phyloP scores from a whole-genome alignment of 2,329 filamentous ascomycete species.

The Colletotrichum incanum region DNA sequence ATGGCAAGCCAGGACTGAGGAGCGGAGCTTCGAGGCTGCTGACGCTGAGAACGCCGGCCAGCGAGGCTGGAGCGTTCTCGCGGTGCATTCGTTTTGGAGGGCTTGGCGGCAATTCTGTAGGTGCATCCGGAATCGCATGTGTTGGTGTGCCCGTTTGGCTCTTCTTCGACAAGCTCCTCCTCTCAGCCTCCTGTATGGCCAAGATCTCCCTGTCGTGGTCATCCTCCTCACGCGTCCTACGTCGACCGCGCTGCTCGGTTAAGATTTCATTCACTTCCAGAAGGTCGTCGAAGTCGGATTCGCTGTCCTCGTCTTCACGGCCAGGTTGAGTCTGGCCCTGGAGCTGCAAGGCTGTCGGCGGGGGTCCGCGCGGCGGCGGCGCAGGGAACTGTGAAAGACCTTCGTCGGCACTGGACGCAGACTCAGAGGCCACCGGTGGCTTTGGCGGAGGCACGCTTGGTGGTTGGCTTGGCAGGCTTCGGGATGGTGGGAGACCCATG shows the following conservation, averaged over 20 bases:
- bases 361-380: constrained; percentile 82
- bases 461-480: constrained; percentile 68
- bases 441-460: constrained; percentile 69
- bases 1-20: constrained; percentile 73
- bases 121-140: constrained; percentile 53
- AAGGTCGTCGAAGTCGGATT: constrained; percentile 88
- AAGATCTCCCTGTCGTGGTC: constrained; percentile 82
- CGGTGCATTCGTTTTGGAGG: constrained; percentile 55
- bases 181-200: constrained; percentile 77
- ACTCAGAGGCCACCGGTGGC: constrained; percentile 61
- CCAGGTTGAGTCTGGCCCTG: constrained; percentile 58
- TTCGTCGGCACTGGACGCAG: constrained; percentile 62
- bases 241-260: constrained; percentile 77
- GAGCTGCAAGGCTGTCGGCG: constrained; percentile 87
- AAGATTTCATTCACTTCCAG: constrained; percentile 78
- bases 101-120: constrained; percentile 55
- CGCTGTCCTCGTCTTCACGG: constrained; percentile 75
- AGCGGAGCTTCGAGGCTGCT: constrained; percentile 58
- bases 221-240: constrained; percentile 90
- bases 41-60: constrained; percentile 67
- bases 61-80: constrained; percentile 62
- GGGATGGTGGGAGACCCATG: constrained; percentile 69
- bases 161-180: constrained; percentile 82
- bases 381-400: constrained; percentile 68
- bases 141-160: constrained; percentile 62